Evolutionary conservation across 2,329 filamentous ascomycete species (phyloP).

Genomic region (Xylaria sp.): DNA sequence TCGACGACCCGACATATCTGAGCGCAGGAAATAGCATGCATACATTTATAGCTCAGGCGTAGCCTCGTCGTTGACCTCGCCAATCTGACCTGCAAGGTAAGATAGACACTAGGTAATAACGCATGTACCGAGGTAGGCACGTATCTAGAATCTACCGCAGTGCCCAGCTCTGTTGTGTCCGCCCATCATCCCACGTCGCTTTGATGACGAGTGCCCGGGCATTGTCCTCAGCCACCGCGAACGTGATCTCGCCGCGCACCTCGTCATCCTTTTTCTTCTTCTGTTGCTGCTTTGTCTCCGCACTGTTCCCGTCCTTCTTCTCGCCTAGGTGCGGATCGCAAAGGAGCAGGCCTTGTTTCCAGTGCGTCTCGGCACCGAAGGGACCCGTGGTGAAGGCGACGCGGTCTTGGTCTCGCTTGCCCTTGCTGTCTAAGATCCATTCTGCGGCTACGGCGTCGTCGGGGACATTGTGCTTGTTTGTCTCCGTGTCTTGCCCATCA

Average conservation of each 20-base stretch:
- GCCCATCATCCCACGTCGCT: slow-evolving; percentile 67
- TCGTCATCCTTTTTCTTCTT: slow-evolving; percentile 64
- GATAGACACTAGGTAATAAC: too few relatives aligned
- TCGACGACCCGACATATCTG: too few relatives aligned
- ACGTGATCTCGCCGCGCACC: slow-evolving; percentile 75
- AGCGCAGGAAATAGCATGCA: not conserved
- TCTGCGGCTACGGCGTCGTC: slow-evolving; percentile 66
- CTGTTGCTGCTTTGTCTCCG: not conserved
- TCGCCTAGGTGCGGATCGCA: slow-evolving; percentile 59
- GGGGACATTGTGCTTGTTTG: slow-evolving; percentile 56
- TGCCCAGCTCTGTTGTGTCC: slow-evolving; percentile 62
- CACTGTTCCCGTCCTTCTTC: slow-evolving; percentile 20
- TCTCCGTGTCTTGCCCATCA: slow-evolving; percentile 2
- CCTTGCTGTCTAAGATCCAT: slow-evolving; percentile 58
- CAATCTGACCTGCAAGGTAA: too few relatives aligned
- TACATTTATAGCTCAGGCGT: not conserved
- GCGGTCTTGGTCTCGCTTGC: slow-evolving; percentile 65
- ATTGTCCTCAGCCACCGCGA: slow-evolving; percentile 75
- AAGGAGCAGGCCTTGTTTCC: slow-evolving; percentile 85
- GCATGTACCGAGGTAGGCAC: too few relatives aligned
- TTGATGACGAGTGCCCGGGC: slow-evolving; percentile 75
- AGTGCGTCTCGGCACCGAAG: slow-evolving; percentile 81
- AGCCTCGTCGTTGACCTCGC: not conserved
- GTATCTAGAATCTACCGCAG: slow-evolving; percentile 36
- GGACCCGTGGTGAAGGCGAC: slow-evolving; percentile 93